Conservation (phyloP, 2,329 filamentous ascomycete genomes). For the Pseudopithomyces chartarum region DNA sequence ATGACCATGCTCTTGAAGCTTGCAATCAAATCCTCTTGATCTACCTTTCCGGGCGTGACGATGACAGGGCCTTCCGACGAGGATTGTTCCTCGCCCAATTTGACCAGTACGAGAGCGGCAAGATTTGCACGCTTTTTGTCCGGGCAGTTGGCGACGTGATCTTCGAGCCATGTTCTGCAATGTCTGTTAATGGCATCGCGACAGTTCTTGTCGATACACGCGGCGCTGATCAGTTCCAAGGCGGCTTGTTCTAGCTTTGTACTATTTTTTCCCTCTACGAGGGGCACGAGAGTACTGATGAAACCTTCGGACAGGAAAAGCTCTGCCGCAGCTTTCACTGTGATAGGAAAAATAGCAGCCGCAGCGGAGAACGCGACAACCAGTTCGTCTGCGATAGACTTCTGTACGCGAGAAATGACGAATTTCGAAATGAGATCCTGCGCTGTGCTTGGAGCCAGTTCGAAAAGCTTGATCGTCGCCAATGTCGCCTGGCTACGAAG, state of each 20-base stretch:
- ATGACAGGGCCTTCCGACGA: slow-evolving; percentile 36
- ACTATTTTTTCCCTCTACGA: slow-evolving; percentile 82
- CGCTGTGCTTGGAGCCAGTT: slow-evolving; percentile 74
- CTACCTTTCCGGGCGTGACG: slow-evolving; percentile 36
- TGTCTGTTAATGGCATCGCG: slow-evolving; percentile 83
- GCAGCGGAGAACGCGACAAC: slow-evolving; percentile 94
- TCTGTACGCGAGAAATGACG: slow-evolving; percentile 72
- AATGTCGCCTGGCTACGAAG: slow-evolving; percentile 83
- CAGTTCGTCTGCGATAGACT: slow-evolving; percentile 83
- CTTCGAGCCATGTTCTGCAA: slow-evolving; percentile 84
- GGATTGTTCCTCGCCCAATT: slow-evolving; percentile 51
- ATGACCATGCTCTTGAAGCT: slow-evolving; percentile 69
- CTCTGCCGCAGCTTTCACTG: slow-evolving; percentile 73
- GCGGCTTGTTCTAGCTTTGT: slow-evolving; percentile 84
- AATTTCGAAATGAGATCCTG: slow-evolving; percentile 73
- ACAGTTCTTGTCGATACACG: slow-evolving; percentile 83
- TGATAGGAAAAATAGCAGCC: slow-evolving; percentile 83
- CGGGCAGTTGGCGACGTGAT: slow-evolving; percentile 75
- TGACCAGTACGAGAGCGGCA: slow-evolving; percentile 61
- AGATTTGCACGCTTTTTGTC: slow-evolving; percentile 60
- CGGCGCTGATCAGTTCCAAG: slow-evolving; percentile 87
- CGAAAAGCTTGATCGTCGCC: slow-evolving; percentile 81
- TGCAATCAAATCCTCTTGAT: slow-evolving; percentile 56
- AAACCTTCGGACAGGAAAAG: slow-evolving; percentile 92
- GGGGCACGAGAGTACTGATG: slow-evolving; percentile 72